Percentiles rank a stretch among this genome's conserved stretches.
Conservation (phyloP, 768 basidiomycete genomes). For the Calocybe gangraenosa region DNA sequence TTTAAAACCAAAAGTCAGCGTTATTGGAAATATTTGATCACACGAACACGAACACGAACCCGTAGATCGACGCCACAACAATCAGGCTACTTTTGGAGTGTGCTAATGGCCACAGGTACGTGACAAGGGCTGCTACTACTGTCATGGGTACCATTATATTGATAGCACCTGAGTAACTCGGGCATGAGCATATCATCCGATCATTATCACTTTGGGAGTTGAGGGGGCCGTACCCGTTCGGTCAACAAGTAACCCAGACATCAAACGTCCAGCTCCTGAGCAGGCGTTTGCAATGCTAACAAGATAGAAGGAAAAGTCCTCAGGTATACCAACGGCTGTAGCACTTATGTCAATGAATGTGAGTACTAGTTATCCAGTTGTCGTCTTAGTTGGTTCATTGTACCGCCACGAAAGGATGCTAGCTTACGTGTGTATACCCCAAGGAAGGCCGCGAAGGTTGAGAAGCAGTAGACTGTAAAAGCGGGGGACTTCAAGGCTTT, state of each 20-base stretch:
- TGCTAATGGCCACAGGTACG: conserved; percentile 59
- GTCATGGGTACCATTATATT: conserved; percentile 57
- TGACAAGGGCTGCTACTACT: conserved; percentile 42
- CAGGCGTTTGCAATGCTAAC: conserved; percentile 59
- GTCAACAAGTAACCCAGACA: conserved; percentile 47
- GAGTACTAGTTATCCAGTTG: conserved; percentile 35
- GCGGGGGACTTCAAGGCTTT: conserved; percentile 38
- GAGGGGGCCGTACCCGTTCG: conserved; percentile 31
- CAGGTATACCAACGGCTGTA: conserved; percentile 36
- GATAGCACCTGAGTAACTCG: conserved; percentile 40
- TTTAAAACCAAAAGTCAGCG: neutral
- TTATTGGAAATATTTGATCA: too few species aligned
- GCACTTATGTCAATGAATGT: conserved; percentile 59
- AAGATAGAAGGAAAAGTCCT: conserved; percentile 51
- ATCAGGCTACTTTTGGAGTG: conserved; percentile 36
- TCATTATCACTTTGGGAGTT: too few species aligned
- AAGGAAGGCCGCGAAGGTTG: too few species aligned
- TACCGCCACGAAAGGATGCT: too few species aligned
- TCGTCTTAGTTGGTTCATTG: too few species aligned
- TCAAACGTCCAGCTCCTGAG: conserved; percentile 51
- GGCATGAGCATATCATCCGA: too few species aligned
- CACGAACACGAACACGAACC: too few species aligned
- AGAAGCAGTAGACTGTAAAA: conserved; percentile 47
- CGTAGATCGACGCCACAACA: conserved; percentile 51
- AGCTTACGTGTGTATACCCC: too few species aligned